Evolutionary conservation across 2,329 filamentous ascomycete genomes (phyloP), one percentile per base, ranked within the genome.

Genomic region (Ascochyta rabiei): DNA sequence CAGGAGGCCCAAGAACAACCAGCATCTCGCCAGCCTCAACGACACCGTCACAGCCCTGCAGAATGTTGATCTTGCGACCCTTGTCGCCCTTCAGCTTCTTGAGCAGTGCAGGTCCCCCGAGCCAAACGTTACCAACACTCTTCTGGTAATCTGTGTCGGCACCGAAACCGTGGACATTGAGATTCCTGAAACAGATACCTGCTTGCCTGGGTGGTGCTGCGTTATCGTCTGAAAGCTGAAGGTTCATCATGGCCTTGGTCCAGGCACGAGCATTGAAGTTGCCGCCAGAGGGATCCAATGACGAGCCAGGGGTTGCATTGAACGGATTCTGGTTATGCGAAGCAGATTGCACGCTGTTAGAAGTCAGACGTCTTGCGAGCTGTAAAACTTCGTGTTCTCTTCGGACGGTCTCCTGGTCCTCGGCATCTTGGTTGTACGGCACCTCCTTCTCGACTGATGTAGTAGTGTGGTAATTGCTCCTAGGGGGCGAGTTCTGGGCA

Each of bases 21-120:
- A 91, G 76, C 86, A 91, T 89, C 79, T 91, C 89, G 38, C 89
- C 89, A 57, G 83, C 84, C 67, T 84, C 80, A 1, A 91, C 85
- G 0, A 90, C 69, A 23, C 88, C 88, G 60, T 90, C 87, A 52
- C 89, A 86, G 64, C 84, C 77, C 59, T 81, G 84, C 56, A 91
- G 75, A 62, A 91, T 91, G 64, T 91, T 85, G 60, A 89, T 78
- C 59, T 73, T 75, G 56, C 69, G 66, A 18, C 70, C 69, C 42
- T 69, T 71, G 53, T 68, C 50, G 34, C 73, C 71, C 54, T 70
- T 62, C 10, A 75, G 4, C 37, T 58, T 75, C 67, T 75, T 76
- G 37, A 71, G 64, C 1, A 76, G 42, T 12, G 75, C 77, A 21
- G 76, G 58, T 4, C 57, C 69, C 48, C 80, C 76, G 1, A 81